Base-by-base conservation (phyloP, 768 basidiomycete species). In the Pleurotus djamor region DNA sequence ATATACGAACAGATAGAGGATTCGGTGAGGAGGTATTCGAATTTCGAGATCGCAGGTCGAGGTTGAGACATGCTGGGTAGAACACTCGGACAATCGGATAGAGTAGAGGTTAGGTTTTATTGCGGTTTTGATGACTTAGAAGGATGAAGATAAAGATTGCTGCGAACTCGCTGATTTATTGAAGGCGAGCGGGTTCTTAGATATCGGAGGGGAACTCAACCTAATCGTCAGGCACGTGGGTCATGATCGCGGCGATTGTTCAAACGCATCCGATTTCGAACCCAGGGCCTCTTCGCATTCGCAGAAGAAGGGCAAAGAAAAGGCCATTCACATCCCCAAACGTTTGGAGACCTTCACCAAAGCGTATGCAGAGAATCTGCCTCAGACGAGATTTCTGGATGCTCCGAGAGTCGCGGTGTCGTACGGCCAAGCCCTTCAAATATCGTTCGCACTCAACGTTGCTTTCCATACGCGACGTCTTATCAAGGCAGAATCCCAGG, bases 391-490 rank as follows among this genome's bases (percentile, higher is more conserved):
- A 41, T 67, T 72, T 12, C 68, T 69, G 51, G 66, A 47, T 51
- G 73, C 75, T 41, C 48, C 79, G 17, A 28, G 21, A 28, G 21
- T 28, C 21, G 21, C 21, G 21, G 21, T 3, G 21, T 28, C 21
- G 21, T 28, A 28, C 21, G 21, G 21, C 21, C 3, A 28, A 1
- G 2, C 21, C 21, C 21, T 28, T 28, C 1, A 28, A 28, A 28
- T 28, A 28, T 28, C 21, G 21, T 28, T 28, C 21, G 21, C 21
- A 28, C 3, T 3, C 21, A 28, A 28, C 21, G 21, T 28, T 28
- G 21, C 87, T 0, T 88, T 84, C 62, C 64, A 61, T 13, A 73
- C 75, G 0, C 63, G 21, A 28, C 3, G 21, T n/a, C n/a, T n/a
- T n/a, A n/a, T n/a, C n/a, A n/a, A n/a, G n/a, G n/a, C n/a, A n/a